These are phyloP conservation scores for Licmophora abbreviata DNA, from an alignment of 108 stramenopile species.

Conservation along the genomic window DNA sequence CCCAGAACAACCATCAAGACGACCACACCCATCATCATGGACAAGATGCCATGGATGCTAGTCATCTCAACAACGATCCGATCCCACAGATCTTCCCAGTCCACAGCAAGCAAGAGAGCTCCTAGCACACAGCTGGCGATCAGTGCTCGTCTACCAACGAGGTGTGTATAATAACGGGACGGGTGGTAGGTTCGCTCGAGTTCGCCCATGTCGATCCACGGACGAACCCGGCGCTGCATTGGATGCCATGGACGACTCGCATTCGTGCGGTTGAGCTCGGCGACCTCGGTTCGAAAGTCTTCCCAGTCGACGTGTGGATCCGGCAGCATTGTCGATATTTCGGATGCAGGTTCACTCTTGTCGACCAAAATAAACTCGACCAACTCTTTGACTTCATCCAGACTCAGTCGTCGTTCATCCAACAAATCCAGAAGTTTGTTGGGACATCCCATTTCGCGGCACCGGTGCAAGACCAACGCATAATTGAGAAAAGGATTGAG, in stretches of 20 bases:
- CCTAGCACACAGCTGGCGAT: too few relatives aligned
- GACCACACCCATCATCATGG: too few relatives aligned
- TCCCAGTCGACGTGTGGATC: slow-evolving; percentile 32
- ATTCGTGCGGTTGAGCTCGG: slow-evolving; percentile 8
- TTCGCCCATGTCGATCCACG: slow-evolving; percentile 11
- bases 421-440: slow-evolving; percentile 59
- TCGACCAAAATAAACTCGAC: slow-evolving; percentile 12
- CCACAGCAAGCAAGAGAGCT: too few relatives aligned
- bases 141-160: too few relatives aligned
- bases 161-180: too few relatives aligned
- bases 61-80: too few relatives aligned
- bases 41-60: too few relatives aligned
- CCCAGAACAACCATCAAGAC: too few relatives aligned
- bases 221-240: slow-evolving; percentile 5
- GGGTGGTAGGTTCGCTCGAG: slow-evolving; percentile 4
- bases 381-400: slow-evolving; percentile 49
- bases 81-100: too few relatives aligned
- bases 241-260: slow-evolving; percentile 36
- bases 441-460: slow-evolving; percentile 55
- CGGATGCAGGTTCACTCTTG: slow-evolving; percentile 18
- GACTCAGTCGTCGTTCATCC: slow-evolving; percentile 58
- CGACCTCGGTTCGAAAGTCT: slow-evolving; percentile 15
- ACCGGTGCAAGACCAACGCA: slow-evolving; percentile 45
- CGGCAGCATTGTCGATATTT: slow-evolving; percentile 7
- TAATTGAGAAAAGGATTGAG: slow-evolving; percentile 74